Evolutionary conservation across 208 protist species (phyloP).

Genomic region (Herpetomonas muscarum): DNA sequence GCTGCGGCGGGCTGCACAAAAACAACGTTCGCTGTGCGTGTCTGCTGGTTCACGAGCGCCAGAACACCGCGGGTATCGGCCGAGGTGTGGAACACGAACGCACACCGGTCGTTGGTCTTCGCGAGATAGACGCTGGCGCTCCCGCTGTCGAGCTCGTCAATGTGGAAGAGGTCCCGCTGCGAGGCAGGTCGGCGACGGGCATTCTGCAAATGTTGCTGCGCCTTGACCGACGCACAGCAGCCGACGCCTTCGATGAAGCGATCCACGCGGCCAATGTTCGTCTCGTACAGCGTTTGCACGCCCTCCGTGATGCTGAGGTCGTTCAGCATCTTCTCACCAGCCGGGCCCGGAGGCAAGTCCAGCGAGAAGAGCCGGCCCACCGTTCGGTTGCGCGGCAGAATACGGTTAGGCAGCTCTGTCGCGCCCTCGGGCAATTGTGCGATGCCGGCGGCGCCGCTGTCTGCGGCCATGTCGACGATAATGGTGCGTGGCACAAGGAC

Average conservation of each 20-base stretch:
- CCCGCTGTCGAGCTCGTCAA: constrained; percentile 60
- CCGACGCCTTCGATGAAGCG: constrained; percentile 58
- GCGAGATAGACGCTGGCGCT: constrained; percentile 44
- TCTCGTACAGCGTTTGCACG: constrained; percentile 74
- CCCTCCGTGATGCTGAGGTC: constrained; percentile 56
- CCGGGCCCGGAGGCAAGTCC: constrained; percentile 35
- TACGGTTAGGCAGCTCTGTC: constrained; percentile 30
- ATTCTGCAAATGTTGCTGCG: constrained; percentile 49
- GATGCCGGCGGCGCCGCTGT: constrained; percentile 11
- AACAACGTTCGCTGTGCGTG: constrained; percentile 47
- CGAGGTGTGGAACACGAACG: constrained; percentile 77
- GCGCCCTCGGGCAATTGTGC: constrained; percentile 10
- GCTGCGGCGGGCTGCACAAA: constrained; percentile 79
- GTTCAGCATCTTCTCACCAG: constrained; percentile 69
- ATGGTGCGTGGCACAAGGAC: constrained; percentile 63
- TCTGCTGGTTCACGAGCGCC: constrained; percentile 56
- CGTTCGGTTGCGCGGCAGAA: constrained; percentile 53
- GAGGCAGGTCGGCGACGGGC: constrained; percentile 22
- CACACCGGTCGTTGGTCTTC: constrained; percentile 35
- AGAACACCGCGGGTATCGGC: constrained; percentile 65
- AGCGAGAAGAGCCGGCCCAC: constrained; percentile 52
- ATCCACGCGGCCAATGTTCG: constrained; percentile 50
- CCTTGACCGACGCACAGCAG: constrained; percentile 56
- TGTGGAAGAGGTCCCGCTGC: constrained; percentile 63
- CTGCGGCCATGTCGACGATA: constrained; percentile 46